Evolutionary conservation across 768 basidiomycete genomes (phyloP).

Genomic region (Mycena leptocephala): DNA sequence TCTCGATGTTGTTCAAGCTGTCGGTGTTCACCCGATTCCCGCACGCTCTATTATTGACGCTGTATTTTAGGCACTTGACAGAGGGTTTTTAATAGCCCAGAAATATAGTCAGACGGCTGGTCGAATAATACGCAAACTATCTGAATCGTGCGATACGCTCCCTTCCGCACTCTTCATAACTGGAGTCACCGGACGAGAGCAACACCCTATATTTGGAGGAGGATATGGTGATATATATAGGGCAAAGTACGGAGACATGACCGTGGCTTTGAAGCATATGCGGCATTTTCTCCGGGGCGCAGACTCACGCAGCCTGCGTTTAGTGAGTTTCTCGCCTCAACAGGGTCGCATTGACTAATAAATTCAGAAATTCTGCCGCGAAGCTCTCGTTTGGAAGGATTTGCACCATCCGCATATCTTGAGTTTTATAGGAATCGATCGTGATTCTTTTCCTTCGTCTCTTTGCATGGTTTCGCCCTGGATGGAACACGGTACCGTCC

Average conservation of each 20-base stretch:
- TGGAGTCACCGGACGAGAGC: conserved; percentile 4
- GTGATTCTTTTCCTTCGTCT: too few relatives aligned
- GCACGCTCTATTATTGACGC: neutral
- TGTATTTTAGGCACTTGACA: conserved; percentile 2
- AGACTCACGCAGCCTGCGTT: conserved; percentile 8
- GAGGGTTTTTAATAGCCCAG: conserved; percentile 10
- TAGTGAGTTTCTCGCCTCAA: conserved; percentile 9
- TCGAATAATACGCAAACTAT: conserved; percentile 8
- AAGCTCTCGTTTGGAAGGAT: too few relatives aligned
- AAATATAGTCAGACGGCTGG: conserved; percentile 7
- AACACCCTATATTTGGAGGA: conserved; percentile 6
- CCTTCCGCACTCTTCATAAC: conserved; percentile 16
- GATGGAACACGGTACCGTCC: too few relatives aligned
- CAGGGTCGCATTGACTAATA: conserved; percentile 2
- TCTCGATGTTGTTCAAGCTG: conserved; percentile 1
- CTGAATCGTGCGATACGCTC: conserved; percentile 6
- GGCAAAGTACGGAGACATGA: conserved; percentile 3
- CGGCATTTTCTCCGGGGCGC: conserved; percentile 12
- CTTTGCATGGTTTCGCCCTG: too few relatives aligned
- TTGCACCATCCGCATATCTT: too few relatives aligned
- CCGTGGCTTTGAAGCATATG: conserved; percentile 16
- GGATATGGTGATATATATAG: conserved; percentile 17
- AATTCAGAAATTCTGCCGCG: neutral
- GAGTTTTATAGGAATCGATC: conserved; percentile 11
- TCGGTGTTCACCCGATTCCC: neutral